Base-by-base conservation (phyloP, 2,329 filamentous ascomycete species). In the Coniochaeta sp. region DNA sequence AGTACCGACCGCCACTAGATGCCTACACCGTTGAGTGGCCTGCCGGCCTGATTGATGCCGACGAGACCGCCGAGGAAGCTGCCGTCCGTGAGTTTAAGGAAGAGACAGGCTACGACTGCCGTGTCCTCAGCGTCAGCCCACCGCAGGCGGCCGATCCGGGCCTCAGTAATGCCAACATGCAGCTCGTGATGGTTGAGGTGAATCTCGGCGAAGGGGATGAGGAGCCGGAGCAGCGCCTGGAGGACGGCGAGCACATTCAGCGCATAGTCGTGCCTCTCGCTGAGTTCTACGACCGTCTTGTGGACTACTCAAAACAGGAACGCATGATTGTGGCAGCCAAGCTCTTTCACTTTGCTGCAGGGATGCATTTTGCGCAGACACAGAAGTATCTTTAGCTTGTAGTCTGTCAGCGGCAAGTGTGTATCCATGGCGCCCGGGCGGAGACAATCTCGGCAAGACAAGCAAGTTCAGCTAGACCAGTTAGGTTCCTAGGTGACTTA, bases 211-310 rank as follows among this genome's bases (percentile, higher is more conserved):
- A 80, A 63, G 79, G 75, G 3, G 77, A 80, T 31, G 71, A 73
- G 16, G 78, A 79, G 63, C 84, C 84, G 0, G 78, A 83, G 72
- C 84, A 86, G 71, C 74, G 78, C 57, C 72, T 86, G 36, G 83
- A 87, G 61, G 83, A 85, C 58, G 84, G 83, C 11, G 84, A 86
- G 72, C 79, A 82, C 67, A 87, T 87, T 62, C 76, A 85, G 71
- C 72, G 82, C n/a, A 79, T 86, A 1, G 75, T 85, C 22, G 78
- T 87, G 57, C 83, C 83, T 52, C 68, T 87, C 16, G 68, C 73
- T 24, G 80, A 84, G 67, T 70, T 87, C 50, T 85, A 84, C 69
- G 77, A 81, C 36, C 75, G 79, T 59, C 68, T 87, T 61, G 78
- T 77, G 9, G 75, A 77, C 67, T 79, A 75, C 59, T 70, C 71